Evolutionary conservation across 768 basidiomycete genomes (phyloP), one percentile per base, ranked within the genome.

Genomic region (Rhizopogon vulgaris): DNA sequence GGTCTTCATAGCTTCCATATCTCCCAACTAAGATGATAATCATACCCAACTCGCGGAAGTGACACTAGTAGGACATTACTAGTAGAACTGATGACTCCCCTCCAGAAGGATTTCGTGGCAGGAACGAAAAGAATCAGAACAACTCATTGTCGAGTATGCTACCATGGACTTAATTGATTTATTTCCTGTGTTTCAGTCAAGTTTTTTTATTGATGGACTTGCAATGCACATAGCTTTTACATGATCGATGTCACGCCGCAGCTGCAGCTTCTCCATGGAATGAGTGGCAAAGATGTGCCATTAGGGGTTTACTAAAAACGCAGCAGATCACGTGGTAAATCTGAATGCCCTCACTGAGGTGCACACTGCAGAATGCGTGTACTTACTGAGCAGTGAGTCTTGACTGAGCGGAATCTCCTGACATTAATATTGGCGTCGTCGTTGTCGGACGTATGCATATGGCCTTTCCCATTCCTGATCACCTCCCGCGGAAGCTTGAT

Each of bases 401-500:
- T 7, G 28, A 30, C 32, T 34, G 12, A 34, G 32, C 12, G 4
- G 32, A 34, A 18, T 15, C 14, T 46, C 18, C 18, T 49, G 24
- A 46, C 32, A 34, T 34, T 12, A 12, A 34, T 12, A 48, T 32
- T 7, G 30, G 27, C 43, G 17, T 32, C 6, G 30, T 18, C 43
- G 12, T 32, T 14, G 30, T 46, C 34, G 45, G 32, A 34, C 45
- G 9, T 24, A 90, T 92, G 89, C 32, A 6, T 24, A 90, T 92
- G 89, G 82, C 88, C 39, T 89, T 89, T 67, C 79, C 82, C 46
- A 58, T 87, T 54, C 88, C 87, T 55, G 68, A 79, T 14, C 86
- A 90, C 66, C 73, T 87, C 28, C 87, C 87, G n/a, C 78, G 83
- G 43, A 79, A 79, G 63, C 72, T 78, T 56, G 86, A 91, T 65